Conservation (phyloP, 2,329 filamentous ascomycete species). For the Cladosporium austrohemisphaericum region DNA sequence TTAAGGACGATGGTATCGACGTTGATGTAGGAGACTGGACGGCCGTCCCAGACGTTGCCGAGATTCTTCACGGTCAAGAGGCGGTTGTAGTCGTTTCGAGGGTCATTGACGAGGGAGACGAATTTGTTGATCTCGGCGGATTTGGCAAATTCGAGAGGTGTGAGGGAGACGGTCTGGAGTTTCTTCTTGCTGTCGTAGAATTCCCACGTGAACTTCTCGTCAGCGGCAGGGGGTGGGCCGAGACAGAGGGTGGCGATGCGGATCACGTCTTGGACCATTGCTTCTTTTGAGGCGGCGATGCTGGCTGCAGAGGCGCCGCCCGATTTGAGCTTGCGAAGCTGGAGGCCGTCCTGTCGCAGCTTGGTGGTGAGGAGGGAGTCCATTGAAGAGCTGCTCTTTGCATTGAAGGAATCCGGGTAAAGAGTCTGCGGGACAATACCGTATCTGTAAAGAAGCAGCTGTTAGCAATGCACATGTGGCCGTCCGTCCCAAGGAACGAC, state of each 20-base stretch:
- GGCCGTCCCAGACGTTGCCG: conserved; percentile 75
- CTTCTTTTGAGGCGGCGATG: conserved; percentile 58
- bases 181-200: conserved; percentile 68
- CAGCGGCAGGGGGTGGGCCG: conserved; percentile 69
- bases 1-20: conserved; percentile 73
- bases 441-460: conserved; percentile 64
- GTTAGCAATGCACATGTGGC: background rate
- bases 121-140: conserved; percentile 64
- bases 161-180: conserved; percentile 59
- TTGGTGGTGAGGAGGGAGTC: conserved; percentile 76
- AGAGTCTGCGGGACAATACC: conserved; percentile 74
- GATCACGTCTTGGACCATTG: conserved; percentile 77
- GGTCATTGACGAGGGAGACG: conserved; percentile 82
- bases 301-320: conserved; percentile 33
- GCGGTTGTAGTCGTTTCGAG: conserved; percentile 68
- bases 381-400: conserved; percentile 65
- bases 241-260: conserved; percentile 77
- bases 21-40: conserved; percentile 76
- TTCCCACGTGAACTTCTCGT: conserved; percentile 72
- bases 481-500: background rate
- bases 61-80: conserved; percentile 74
- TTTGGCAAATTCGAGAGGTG: conserved; percentile 67
- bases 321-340: conserved; percentile 57
- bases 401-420: conserved; percentile 80
- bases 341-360: conserved; percentile 78